These are phyloP conservation scores for Nothopassalora personata DNA, from an alignment of 2,329 filamentous ascomycete genomes.

Conservation along the genomic window DNA sequence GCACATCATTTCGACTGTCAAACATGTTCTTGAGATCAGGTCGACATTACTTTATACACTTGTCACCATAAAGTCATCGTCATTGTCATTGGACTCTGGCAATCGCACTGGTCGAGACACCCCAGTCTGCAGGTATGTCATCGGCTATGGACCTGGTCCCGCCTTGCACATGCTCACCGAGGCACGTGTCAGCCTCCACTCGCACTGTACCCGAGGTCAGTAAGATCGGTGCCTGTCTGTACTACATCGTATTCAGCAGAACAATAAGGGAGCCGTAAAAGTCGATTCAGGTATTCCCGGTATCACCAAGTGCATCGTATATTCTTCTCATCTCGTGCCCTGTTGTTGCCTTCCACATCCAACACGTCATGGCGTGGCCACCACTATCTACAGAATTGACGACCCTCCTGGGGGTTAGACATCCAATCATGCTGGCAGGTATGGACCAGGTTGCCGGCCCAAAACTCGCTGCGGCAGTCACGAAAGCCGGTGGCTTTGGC, in stretches of 20 bases:
- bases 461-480: constrained; percentile 89
- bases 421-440: constrained; percentile 87
- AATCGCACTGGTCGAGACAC: background rate
- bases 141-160: background rate
- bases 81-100: no score
- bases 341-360: background rate
- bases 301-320: no score
- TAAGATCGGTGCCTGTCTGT: background rate
- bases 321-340: no score
- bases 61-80: no score
- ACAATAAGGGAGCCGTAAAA: background rate
- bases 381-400: constrained; percentile 74
- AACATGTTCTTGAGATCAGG: no score
- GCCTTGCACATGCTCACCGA: background rate
- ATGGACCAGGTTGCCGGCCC: constrained; percentile 98
- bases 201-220: background rate
- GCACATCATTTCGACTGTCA: no score
- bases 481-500: constrained; percentile 89
- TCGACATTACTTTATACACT: no score
- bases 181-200: background rate
- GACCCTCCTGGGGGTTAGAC: constrained; percentile 93
- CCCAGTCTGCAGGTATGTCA: no score
- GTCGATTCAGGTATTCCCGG: background rate
- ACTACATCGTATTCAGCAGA: background rate
- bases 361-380: constrained; percentile 41